phyloP scores from a whole-genome alignment of 2,329 filamentous ascomycete species.

The Ceratocystis eucalypticola region DNA sequence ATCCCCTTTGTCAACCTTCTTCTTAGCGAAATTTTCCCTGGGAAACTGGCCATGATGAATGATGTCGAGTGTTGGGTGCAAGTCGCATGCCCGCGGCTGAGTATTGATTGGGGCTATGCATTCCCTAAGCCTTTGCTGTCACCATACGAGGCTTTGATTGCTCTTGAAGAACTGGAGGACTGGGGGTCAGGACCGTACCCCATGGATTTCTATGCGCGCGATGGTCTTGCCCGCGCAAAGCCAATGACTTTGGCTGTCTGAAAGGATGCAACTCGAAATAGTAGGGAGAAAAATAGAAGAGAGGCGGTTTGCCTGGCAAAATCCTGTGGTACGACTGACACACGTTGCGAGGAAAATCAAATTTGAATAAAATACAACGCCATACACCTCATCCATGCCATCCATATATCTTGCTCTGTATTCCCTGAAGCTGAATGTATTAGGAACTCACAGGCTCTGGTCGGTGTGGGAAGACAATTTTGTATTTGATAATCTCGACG shows the following conservation, averaged over 20 bases:
- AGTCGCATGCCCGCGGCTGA: slow-evolving; percentile 88
- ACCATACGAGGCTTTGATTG: slow-evolving; percentile 87
- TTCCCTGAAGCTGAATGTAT: background rate
- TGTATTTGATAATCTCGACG: slow-evolving; percentile 74
- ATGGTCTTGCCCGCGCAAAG: slow-evolving; percentile 73
- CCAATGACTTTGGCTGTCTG: slow-evolving; percentile 26
- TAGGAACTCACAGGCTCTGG: slow-evolving; percentile 63
- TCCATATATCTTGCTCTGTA: background rate
- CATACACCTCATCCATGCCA: background rate
- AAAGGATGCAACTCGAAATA: background rate
- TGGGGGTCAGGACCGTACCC: slow-evolving; percentile 72
- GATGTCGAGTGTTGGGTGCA: slow-evolving; percentile 98
- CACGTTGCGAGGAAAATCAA: background rate
- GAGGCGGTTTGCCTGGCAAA: background rate
- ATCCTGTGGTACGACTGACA: background rate
- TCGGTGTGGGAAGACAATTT: slow-evolving; percentile 68
- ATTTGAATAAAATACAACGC: slow-evolving; percentile 5
- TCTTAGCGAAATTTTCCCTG: slow-evolving; percentile 90
- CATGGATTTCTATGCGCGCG: slow-evolving; percentile 96
- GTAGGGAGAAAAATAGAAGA: background rate
- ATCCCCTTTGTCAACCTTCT: slow-evolving; percentile 76
- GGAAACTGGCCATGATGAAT: slow-evolving; percentile 81
- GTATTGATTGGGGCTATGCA: slow-evolving; percentile 98
- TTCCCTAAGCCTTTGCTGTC: slow-evolving; percentile 80
- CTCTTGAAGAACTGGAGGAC: slow-evolving; percentile 64